Percentiles rank a stretch among this genome's conserved stretches.
These are phyloP conservation scores for Canavalia gladiata DNA, from an alignment of 306 rosid species.

Conservation along the genomic window DNA sequence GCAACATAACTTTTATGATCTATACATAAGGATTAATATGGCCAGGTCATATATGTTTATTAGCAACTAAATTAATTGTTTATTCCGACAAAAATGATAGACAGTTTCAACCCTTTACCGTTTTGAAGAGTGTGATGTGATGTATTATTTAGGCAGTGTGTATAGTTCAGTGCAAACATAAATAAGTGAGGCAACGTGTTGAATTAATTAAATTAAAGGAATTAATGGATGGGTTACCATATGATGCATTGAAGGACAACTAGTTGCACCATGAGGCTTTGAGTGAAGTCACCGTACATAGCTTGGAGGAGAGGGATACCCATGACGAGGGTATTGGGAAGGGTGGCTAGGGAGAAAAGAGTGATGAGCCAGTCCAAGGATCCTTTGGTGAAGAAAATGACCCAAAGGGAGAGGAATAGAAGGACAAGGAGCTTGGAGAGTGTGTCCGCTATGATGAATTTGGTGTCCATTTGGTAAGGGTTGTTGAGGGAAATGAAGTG, in stretches of 20 bases:
- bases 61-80: not conserved
- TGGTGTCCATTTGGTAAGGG: constrained; percentile 79
- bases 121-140: not conserved
- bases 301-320: constrained; percentile 91
- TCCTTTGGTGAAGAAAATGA: constrained; percentile 55
- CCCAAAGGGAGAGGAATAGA: constrained; percentile 61
- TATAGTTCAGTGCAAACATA: not conserved
- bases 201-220: not conserved
- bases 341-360: constrained; percentile 79
- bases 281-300: constrained; percentile 84
- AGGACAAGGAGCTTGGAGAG: constrained; percentile 71
- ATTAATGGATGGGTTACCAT: constrained; percentile 54
- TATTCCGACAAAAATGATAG: not conserved
- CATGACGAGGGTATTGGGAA: constrained; percentile 91
- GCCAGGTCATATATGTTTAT: not conserved
- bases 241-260: constrained; percentile 89
- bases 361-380: constrained; percentile 87
- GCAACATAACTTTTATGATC: no score
- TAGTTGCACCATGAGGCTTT: constrained; percentile 84
- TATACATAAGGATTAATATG: not conserved
- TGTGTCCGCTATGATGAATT: constrained; percentile 80
- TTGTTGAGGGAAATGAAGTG: constrained; percentile 84
- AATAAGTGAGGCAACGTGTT: no score
- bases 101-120: not conserved
- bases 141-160: not conserved